These are phyloP conservation scores for Ceratocystis cacaofunesta DNA, from an alignment of 2,329 filamentous ascomycete species.

Conservation along the genomic window DNA sequence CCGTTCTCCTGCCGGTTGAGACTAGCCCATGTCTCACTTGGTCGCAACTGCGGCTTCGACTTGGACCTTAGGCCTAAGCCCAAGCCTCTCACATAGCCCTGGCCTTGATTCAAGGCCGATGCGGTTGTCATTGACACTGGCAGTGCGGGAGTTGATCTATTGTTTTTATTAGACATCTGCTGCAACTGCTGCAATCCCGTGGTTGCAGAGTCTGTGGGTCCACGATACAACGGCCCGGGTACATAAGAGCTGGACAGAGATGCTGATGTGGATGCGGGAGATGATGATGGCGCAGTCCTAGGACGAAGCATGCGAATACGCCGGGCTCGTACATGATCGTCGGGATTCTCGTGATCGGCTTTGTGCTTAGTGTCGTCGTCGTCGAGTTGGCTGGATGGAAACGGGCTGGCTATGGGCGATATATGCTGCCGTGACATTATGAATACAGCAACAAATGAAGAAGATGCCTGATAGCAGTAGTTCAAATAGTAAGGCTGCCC, in stretches of 20 bases:
- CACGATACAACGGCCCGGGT: not conserved
- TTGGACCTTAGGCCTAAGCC: conserved; percentile 6
- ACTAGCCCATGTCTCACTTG: conserved; percentile 14
- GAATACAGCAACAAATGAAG: not conserved
- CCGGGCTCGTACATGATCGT: not conserved
- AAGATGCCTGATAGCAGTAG: too few species aligned
- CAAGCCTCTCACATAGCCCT: conserved; percentile 3
- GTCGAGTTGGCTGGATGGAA: not conserved
- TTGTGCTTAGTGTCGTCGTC: not conserved
- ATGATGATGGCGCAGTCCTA: conserved; percentile 8
- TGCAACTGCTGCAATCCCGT: not conserved
- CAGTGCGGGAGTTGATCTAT: conserved; percentile 14
- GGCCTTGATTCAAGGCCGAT: not conserved
- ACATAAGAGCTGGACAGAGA: not conserved
- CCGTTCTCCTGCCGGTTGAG: conserved; percentile 28
- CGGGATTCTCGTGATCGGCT: not conserved
- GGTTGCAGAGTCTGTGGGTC: not conserved
- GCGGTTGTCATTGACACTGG: conserved; percentile 6
- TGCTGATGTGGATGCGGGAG: conserved; percentile 1
- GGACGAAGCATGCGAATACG: not conserved
- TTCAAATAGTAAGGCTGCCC: not conserved
- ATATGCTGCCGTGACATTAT: not conserved
- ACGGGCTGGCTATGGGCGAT: not conserved
- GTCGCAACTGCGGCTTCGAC: conserved; percentile 14
- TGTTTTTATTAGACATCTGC: conserved; percentile 5